Evolutionary conservation across 2,329 filamentous ascomycete species (phyloP), one percentile per base, ranked within the genome.

Genomic region (Ophiostoma ips): DNA sequence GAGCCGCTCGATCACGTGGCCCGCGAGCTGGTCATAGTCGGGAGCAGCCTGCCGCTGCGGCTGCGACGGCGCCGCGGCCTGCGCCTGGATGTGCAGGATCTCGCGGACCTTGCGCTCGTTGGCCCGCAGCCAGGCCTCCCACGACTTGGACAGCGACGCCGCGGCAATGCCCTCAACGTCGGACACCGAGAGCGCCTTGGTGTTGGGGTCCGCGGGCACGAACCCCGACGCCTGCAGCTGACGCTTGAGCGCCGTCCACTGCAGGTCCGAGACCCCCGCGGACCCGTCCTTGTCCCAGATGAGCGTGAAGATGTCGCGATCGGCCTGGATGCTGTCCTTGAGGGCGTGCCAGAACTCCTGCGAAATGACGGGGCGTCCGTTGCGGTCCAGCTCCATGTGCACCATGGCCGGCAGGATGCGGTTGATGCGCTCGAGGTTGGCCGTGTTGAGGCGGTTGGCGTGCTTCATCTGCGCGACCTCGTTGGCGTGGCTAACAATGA

Each of bases 321-420:
- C 74, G 1, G 66, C 61, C 18, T 65, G 65, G 45, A 84, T 72
- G 51, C 73, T 68, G 49, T 74, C 71, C 21, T 70, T 68, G 9
- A 87, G 61, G 0, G 81, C 82, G 50, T 76, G 68, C 75, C 78
- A 87, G 53, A 87, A 84, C 3, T 78, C 71, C 21, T 76, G 68
- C 0, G 74, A 66, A 15, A 86, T 73, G 19, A 73, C 64, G 0
- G 68, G 63, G 10, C 72, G 69, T 13, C 79, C 81, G 30, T 74
- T 62, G 33, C 66, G 62, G 51, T 72, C 66, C 8, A 70, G 68
- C 13, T 72, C 68, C 55, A 83, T 71, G 52, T 75, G 72, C 5
- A 86, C 66, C 10, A 73, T 57, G 12, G 72, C 68, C 0, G 83
- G 82, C 3, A 86, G 62, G 4, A 73, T 63, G 0, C 64, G 57